Conservation (phyloP, 2,329 filamentous ascomycete species). For the Neopestalotiopsis clavispora region DNA sequence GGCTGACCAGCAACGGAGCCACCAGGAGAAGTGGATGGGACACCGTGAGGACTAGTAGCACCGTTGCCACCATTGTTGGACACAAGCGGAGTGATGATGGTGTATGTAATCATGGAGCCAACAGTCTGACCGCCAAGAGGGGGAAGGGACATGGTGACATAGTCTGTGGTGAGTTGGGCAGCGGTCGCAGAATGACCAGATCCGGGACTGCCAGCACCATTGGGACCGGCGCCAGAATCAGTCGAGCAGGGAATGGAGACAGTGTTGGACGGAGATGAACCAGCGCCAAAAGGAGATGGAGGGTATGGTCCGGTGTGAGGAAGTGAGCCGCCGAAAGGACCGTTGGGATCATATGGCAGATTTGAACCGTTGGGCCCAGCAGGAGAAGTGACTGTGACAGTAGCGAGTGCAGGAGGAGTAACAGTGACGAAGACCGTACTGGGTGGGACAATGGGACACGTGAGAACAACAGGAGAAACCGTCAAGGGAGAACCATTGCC, state of each 20-base stretch:
- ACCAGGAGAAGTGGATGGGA: slow-evolving; percentile 12
- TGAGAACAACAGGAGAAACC: slow-evolving; percentile 25
- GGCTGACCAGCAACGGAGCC: slow-evolving; percentile 6
- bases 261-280: slow-evolving; percentile 17
- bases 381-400: slow-evolving; percentile 36
- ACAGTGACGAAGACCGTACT: slow-evolving; percentile 56
- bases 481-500: slow-evolving; percentile 10
- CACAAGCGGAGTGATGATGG: slow-evolving; percentile 15
- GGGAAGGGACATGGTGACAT: slow-evolving; percentile 19
- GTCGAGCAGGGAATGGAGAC: slow-evolving; percentile 19
- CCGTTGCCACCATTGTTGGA: neutral
- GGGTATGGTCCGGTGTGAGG: slow-evolving; percentile 24
- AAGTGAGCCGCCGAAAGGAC: slow-evolving; percentile 15
- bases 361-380: slow-evolving; percentile 28
- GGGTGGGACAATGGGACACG: slow-evolving; percentile 44
- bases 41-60: slow-evolving; percentile 16
- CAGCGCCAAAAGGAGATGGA: slow-evolving; percentile 24
- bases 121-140: slow-evolving; percentile 12
- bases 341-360: slow-evolving; percentile 25
- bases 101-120: slow-evolving; percentile 15
- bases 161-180: slow-evolving; percentile 15
- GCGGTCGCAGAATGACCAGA: slow-evolving; percentile 7
- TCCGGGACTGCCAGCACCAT: neutral
- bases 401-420: slow-evolving; percentile 37
- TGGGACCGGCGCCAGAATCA: neutral